Evolutionary conservation across 163 green algal genomes (phyloP).

Genomic region (Scenedesmus sp.): DNA sequence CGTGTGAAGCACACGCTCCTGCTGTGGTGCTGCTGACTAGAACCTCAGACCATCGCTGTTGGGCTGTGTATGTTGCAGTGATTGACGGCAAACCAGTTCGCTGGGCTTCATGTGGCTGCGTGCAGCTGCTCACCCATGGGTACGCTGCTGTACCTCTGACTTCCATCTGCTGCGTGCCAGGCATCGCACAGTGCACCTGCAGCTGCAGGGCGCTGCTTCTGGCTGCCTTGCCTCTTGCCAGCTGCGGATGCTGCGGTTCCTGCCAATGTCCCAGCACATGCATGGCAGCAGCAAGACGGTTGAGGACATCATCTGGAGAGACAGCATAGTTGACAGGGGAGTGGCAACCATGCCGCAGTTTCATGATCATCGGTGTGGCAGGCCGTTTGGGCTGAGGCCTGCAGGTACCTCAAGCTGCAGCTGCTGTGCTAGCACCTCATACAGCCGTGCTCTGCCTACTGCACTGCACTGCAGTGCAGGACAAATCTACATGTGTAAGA

Average conservation of each 20-base stretch:
- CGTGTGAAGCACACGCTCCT: no score
- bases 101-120: no score
- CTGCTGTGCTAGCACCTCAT: not conserved
- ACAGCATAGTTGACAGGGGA: no score
- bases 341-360: no score
- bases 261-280: no score
- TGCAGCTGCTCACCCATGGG: not conserved
- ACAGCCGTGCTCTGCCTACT: not conserved
- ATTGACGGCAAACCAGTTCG: no score
- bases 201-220: constrained; percentile 12
- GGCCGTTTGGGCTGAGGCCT: not conserved
- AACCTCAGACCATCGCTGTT: no score
- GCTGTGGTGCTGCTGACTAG: no score
- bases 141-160: not conserved
- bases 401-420: not conserved
- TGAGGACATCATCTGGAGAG: not conserved
- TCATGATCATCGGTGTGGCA: no score
- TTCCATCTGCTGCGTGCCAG: not conserved
- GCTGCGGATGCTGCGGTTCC: not conserved
- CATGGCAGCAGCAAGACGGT: not conserved
- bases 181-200: not conserved
- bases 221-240: not conserved
- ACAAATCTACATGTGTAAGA: no score
- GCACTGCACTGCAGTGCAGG: no score
- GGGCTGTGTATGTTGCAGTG: no score